These are phyloP conservation scores for Aspergillus taichungensis DNA, from an alignment of 495 filamentous ascomycete genomes.

Conservation along the genomic window DNA sequence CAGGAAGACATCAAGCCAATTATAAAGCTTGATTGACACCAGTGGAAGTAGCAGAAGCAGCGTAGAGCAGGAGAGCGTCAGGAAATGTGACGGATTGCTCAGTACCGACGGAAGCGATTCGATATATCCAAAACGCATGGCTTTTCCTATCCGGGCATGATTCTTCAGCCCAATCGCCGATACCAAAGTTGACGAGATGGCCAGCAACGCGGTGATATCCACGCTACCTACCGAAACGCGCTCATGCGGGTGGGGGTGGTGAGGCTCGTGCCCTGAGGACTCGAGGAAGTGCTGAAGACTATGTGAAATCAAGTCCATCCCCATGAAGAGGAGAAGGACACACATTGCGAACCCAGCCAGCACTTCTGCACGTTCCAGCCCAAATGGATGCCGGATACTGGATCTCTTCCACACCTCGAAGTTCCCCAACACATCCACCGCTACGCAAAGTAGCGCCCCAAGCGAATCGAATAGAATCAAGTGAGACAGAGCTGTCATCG, in stretches of 20 bases:
- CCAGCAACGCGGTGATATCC: conserved; percentile 73
- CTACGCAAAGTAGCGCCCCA: conserved; percentile 85
- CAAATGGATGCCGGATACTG: conserved; percentile 89
- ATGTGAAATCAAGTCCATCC: conserved; percentile 88
- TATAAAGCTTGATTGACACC: conserved; percentile 62
- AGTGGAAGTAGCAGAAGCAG: conserved; percentile 79
- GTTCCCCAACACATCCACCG: conserved; percentile 84
- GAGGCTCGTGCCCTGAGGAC: conserved; percentile 52
- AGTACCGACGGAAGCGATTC: conserved; percentile 71
- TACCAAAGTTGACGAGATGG: conserved; percentile 79
- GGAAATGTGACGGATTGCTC: conserved; percentile 86
- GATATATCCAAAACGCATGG: conserved; percentile 73
- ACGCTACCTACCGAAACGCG: conserved; percentile 65
- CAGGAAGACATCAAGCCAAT: conserved; percentile 73
- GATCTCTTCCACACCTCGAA: conserved; percentile 97
- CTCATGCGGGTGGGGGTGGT: conserved; percentile 59
- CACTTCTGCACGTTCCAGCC: conserved; percentile 83
- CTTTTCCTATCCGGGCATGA: conserved; percentile 85
- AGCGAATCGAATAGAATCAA: conserved; percentile 91
- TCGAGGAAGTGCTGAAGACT: conserved; percentile 82
- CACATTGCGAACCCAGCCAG: conserved; percentile 96
- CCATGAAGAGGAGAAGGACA: conserved; percentile 90
- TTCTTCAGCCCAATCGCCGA: conserved; percentile 84
- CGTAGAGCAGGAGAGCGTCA: conserved; percentile 76
- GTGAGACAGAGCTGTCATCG: conserved; percentile 87